Evolutionary conservation across 2,329 filamentous ascomycete species (phyloP), one percentile per base, ranked within the genome.

Genomic region (Penicillium sumatraense): DNA sequence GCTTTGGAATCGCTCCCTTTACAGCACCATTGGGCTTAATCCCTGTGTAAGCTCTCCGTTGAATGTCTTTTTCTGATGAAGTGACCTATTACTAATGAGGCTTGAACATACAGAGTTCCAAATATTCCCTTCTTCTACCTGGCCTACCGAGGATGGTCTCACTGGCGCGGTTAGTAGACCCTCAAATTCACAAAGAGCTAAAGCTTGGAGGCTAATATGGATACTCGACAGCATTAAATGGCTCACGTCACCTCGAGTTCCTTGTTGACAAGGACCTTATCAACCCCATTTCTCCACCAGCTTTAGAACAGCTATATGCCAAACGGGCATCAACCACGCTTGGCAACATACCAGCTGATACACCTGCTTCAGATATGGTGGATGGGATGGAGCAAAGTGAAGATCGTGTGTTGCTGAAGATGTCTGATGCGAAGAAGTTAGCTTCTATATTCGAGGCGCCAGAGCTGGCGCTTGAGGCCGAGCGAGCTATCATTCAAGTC

Each of bases 121-220:
- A 97, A 99, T 71, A 80, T 99, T 11, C 95, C 95, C 16, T 98
- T 98, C 80, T 98, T 98, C 80, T 99, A 98, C 74, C 84, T 98
- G 36, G 86, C 85, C 16, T 99, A 96, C 78, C 85, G 95, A 61
- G 79, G 91, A 23, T 98, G 90, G 89, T 96, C 90, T 18, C 91
- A 96, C 75, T 96, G 90, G 86, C 85, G 89, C 75, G 81, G 81
- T 82, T 59, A 56, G 73, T 66, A 69, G 61, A 71, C 23, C 33
- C 36, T 11, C n/a, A n/a, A n/a, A 23, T 44, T 14, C 7, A 5
- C 4, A 6, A 2, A 18, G 3, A 10, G 4, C 2, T 3, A 14
- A 24, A 9, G 31, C 21, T 20, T n/a, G n/a, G 7, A 56, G 24
- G 33, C 60, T 65, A 41, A 64, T 49, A n/a, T 65, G 33, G 52